Evolutionary conservation across 306 rosid genomes (phyloP), one percentile per base, ranked within the genome.

Genomic region (Rosa multiflora): DNA sequence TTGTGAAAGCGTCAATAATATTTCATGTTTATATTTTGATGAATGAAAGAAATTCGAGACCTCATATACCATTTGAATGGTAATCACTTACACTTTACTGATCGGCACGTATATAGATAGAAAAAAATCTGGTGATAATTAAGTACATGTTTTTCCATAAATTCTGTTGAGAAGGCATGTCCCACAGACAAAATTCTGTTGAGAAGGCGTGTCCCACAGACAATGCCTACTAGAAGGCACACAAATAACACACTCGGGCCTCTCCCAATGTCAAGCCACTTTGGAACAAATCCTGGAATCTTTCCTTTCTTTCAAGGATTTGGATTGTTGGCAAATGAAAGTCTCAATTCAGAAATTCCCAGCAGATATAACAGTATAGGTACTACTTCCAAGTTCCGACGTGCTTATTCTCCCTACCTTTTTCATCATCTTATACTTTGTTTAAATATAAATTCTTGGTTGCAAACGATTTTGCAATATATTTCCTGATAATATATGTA

Each of bases 221-320:
- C 58, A 52, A 26, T 37, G 71, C 64, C 69, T 18, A 4, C 5
- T 10, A 0, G 78, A 44, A 47, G 66, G 12, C 74, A 49, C 42
- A 13, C 62, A 29, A 42, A 51, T 53, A 32, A 18, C 66, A 26
- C 62, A 20, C 29, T 46, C 47, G 9, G 68, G 32, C 72, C 49
- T 67, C 1, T 67, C 32, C 49, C 72, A 9, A 7, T 40, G 49
- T 40, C 32, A 29, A 29, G 5, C 79, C 10, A 62, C 79, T 76
- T 62, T 62, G 48, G 79, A 62, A 76, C 79, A 76, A 76, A 76
- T 76, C 79, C 71, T 44, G 21, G 72, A 76, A 76, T 46, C 17
- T 21, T 43, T 75, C 42, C 44, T 62, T 42, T 23, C 44, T 62
- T 42, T 43, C 12, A 18, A 39, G 15, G 69, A 43, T 5, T 53